phyloP scores from a whole-genome alignment of 805 yeast species.

The Lipomyces japonicus region DNA sequence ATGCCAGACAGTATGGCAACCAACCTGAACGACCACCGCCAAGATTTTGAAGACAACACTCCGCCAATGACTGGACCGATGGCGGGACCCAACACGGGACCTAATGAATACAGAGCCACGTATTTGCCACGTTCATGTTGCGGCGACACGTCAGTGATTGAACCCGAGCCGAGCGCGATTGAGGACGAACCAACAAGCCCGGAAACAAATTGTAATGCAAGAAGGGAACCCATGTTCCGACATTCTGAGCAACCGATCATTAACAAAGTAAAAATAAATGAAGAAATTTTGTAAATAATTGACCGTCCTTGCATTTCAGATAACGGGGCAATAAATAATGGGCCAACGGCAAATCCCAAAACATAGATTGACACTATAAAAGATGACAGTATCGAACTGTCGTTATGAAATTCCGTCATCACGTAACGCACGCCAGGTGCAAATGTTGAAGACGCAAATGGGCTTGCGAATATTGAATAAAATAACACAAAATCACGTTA shows the following conservation, averaged over 20 bases:
- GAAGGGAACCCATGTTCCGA: slow-evolving; percentile 51
- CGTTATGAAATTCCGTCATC: slow-evolving; percentile 44
- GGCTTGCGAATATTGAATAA: slow-evolving; percentile 52
- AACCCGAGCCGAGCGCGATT: slow-evolving; percentile 65
- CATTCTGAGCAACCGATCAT: slow-evolving; percentile 64
- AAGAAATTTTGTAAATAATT: slow-evolving; percentile 49
- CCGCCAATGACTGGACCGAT: slow-evolving; percentile 50
- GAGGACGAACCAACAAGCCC: slow-evolving; percentile 67
- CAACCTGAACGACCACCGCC: slow-evolving; percentile 66
- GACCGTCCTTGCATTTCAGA: slow-evolving; percentile 65
- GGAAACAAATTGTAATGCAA: slow-evolving; percentile 57
- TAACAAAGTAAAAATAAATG: slow-evolving; percentile 47
- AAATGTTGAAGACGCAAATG: slow-evolving; percentile 58
- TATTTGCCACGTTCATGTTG: slow-evolving; percentile 49
- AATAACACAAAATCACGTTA: not conserved
- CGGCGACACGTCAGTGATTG: slow-evolving; percentile 57
- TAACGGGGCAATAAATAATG: slow-evolving; percentile 60
- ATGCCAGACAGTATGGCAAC: slow-evolving; percentile 53
- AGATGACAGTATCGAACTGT: slow-evolving; percentile 40
- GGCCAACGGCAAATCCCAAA: slow-evolving; percentile 68
- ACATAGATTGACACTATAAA: slow-evolving; percentile 58
- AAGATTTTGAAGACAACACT: slow-evolving; percentile 49
- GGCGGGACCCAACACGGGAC: slow-evolving; percentile 60
- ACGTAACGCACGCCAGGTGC: slow-evolving; percentile 58
- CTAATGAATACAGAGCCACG: slow-evolving; percentile 54